Evolutionary conservation across 805 yeast genomes (phyloP).

Genomic region (Hanseniaspora nectarophila): DNA sequence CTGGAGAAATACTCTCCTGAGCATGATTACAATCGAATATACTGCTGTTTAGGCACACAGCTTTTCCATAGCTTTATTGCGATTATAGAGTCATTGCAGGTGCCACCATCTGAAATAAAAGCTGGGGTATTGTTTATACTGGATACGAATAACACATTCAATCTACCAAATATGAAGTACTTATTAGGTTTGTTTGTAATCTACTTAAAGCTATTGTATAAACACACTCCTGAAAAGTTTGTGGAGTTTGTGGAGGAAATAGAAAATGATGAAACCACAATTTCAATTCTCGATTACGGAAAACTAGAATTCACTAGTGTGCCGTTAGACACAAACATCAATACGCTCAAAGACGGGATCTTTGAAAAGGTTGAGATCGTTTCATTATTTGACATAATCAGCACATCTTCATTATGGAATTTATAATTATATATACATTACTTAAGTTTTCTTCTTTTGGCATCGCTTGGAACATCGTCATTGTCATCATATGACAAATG

Average conservation of each 20-base stretch:
- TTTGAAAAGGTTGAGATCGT: neutral
- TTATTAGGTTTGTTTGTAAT: neutral
- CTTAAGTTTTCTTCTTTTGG: slow-evolving; percentile 10
- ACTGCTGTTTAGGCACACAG: slow-evolving; percentile 9
- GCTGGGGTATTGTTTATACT: neutral
- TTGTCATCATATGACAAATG: neutral
- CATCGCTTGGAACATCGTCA: neutral
- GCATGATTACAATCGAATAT: neutral
- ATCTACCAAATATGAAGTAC: slow-evolving; percentile 5
- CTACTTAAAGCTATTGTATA: neutral
- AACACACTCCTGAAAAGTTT: neutral
- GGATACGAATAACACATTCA: neutral
- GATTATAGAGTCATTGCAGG: slow-evolving; percentile 3
- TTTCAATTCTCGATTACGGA: slow-evolving; percentile 10
- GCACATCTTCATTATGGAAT: neutral
- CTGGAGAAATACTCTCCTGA: neutral
- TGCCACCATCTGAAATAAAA: neutral
- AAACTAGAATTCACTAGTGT: neutral
- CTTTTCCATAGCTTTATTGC: slow-evolving; percentile 10
- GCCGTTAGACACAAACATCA: neutral
- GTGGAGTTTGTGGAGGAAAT: neutral
- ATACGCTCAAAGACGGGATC: neutral
- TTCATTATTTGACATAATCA: neutral
- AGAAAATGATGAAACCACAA: neutral
- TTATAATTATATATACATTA: neutral